Conservation (phyloP, 2,329 filamentous ascomycete species). For the Geoglossum cookeanum region DNA sequence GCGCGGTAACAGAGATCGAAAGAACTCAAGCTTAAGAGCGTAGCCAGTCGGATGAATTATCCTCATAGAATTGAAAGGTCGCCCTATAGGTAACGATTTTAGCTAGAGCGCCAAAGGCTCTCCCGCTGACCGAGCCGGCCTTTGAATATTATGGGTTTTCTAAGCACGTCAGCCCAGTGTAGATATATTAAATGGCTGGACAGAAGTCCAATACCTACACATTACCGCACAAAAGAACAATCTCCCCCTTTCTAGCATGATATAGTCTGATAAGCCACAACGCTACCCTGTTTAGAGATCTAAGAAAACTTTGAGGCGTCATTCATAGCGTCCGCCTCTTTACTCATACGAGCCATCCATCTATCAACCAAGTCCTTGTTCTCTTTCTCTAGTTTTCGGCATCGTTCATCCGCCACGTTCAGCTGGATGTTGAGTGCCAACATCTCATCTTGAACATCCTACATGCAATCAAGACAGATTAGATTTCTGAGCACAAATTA, state of each 20-base stretch:
- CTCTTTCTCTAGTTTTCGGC: constrained; percentile 54
- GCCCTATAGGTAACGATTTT: not conserved
- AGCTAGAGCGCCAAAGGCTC: not conserved
- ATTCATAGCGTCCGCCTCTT: constrained; percentile 82
- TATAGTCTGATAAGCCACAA: not conserved
- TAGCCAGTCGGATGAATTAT: not conserved
- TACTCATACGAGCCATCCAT: constrained; percentile 76
- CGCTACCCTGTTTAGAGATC: constrained; percentile 4
- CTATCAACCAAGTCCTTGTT: constrained; percentile 78
- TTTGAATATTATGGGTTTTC: not conserved
- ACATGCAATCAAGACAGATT: constrained; percentile 1
- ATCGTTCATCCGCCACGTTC: constrained; percentile 63
- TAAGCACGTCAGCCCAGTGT: not conserved
- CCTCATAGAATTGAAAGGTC: not conserved
- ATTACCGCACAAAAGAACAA: not conserved
- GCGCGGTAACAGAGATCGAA: not conserved
- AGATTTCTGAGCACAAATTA: constrained; percentile 3
- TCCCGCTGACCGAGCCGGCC: not conserved
- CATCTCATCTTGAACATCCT: constrained; percentile 84
- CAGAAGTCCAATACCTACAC: not conserved
- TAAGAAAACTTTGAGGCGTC: constrained; percentile 28
- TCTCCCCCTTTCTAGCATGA: not conserved
- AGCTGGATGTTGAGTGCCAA: constrained; percentile 73
- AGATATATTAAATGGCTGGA: not conserved
- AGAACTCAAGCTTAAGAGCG: not conserved